Conservation (phyloP, 2,329 filamentous ascomycete genomes). For the Epicoccum nigrum region DNA sequence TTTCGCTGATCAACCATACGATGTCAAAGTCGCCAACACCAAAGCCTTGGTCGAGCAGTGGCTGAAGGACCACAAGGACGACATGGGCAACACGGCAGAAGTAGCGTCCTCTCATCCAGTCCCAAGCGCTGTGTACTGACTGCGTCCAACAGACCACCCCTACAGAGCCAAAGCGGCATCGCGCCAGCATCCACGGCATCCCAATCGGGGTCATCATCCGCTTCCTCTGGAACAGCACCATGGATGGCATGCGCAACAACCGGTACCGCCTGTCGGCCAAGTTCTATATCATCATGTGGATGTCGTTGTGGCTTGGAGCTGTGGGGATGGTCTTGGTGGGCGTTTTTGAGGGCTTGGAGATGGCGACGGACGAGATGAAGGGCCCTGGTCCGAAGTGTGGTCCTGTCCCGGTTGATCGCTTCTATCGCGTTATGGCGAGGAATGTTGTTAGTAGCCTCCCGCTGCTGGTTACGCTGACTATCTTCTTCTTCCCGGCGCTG, state of each 20-base stretch:
- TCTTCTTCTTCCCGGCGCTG: slow-evolving; percentile 17
- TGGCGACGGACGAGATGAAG: neutral
- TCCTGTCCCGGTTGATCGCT: neutral
- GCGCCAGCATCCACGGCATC: slow-evolving; percentile 8
- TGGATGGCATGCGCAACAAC: slow-evolving; percentile 12
- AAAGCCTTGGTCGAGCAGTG: slow-evolving; percentile 9
- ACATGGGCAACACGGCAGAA: neutral
- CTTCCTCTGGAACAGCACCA: neutral
- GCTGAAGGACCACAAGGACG: neutral
- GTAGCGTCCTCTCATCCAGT: neutral
- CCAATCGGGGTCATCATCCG: slow-evolving; percentile 1
- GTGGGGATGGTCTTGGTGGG: neutral
- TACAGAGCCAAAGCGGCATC: neutral
- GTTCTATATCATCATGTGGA: slow-evolving; percentile 3
- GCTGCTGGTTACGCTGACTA: slow-evolving; percentile 9
- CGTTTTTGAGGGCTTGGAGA: slow-evolving; percentile 8
- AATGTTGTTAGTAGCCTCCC: neutral
- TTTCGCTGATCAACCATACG: slow-evolving; percentile 4
- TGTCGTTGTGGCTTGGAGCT: neutral
- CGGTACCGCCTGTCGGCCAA: slow-evolving; percentile 8
- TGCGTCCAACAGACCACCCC: neutral
- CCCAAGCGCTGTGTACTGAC: neutral
- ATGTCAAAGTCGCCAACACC: neutral
- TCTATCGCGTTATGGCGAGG: slow-evolving; percentile 10
- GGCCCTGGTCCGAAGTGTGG: slow-evolving; percentile 1